A percentile compares a stretch with the other conserved stretches of the same genome.
These are phyloP conservation scores for Pharnaceum exiguum DNA, from an alignment of 148 eudicot species.

Conservation along the genomic window DNA sequence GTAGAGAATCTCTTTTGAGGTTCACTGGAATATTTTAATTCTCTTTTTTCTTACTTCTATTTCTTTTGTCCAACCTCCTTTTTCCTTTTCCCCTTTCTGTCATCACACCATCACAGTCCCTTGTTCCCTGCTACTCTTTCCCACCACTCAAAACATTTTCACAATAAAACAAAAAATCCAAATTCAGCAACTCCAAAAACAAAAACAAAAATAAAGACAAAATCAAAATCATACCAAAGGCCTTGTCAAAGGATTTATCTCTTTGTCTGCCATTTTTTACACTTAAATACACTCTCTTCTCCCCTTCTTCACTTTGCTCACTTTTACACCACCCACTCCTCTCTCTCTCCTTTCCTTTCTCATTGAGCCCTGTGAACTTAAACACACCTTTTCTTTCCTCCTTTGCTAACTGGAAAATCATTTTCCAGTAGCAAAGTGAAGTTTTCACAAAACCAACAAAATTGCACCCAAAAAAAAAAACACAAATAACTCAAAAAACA, in stretches of 20 bases:
- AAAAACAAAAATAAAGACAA: background rate
- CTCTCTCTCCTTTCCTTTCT: background rate
- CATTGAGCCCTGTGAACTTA: conserved; percentile 4
- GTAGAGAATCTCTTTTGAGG: conserved; percentile 11
- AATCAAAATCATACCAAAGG: conserved; percentile 16
- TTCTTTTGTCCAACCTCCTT: conserved; percentile 9
- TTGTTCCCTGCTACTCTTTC: conserved; percentile 21
- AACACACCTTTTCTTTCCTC: background rate
- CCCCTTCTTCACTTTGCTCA: conserved; percentile 12
- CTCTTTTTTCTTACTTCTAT: background rate
- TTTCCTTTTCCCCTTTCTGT: background rate
- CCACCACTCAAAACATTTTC: background rate
- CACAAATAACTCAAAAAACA: background rate
- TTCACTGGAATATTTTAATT: conserved; percentile 6
- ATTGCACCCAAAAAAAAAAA: background rate
- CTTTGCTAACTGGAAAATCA: conserved; percentile 26
- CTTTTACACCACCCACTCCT: conserved; percentile 1
- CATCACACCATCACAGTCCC: background rate
- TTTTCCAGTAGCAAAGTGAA: conserved; percentile 12
- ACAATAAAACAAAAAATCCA: background rate
- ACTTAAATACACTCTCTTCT: conserved; percentile 7
- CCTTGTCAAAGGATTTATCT: conserved; percentile 48
- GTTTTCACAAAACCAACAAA: background rate
- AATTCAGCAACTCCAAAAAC: background rate
- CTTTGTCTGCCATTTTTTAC: conserved; percentile 58